A percentile compares a stretch with the other conserved stretches of the same genome.
Conservation (phyloP, 2,329 filamentous ascomycete species). For the Botrytis byssoidea region DNA sequence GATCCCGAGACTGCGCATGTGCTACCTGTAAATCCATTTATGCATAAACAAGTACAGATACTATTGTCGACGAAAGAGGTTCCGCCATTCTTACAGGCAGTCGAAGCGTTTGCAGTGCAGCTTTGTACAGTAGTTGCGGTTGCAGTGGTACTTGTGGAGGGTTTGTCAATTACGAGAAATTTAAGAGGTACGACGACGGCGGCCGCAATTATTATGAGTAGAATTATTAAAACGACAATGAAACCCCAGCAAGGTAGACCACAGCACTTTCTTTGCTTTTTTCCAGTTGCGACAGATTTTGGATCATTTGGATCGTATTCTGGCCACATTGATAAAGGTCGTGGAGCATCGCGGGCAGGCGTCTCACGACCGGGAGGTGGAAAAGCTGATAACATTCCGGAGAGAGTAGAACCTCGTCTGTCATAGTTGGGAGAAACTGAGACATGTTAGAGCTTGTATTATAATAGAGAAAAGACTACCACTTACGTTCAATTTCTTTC, state of each 20-base stretch:
- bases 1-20: slow-evolving; percentile 54
- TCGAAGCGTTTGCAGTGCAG: slow-evolving; percentile 63
- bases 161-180: slow-evolving; percentile 59
- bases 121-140: slow-evolving; percentile 23
- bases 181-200: slow-evolving; percentile 77
- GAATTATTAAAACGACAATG: slow-evolving; percentile 60
- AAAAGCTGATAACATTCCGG: slow-evolving; percentile 65
- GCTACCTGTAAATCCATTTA: slow-evolving; percentile 76
- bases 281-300: slow-evolving; percentile 25
- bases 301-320: slow-evolving; percentile 27
- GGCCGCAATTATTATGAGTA: slow-evolving; percentile 72
- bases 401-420: slow-evolving; percentile 41
- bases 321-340: slow-evolving; percentile 41
- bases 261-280: slow-evolving; percentile 64
- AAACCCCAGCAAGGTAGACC: slow-evolving; percentile 81
- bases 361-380: slow-evolving; percentile 57
- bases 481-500: slow-evolving; percentile 33
- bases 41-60: slow-evolving; percentile 81
- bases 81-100: slow-evolving; percentile 69
- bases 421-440: slow-evolving; percentile 17
- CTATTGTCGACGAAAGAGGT: slow-evolving; percentile 67
- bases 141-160: slow-evolving; percentile 34
- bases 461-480: not conserved
- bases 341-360: slow-evolving; percentile 42
- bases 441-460: slow-evolving; percentile 2